Percentiles rank a stretch among this genome's conserved stretches.
Evolutionary conservation across 1,284 basidiomycete genomes (phyloP).

Genomic region (Erythrobasidium hasegawianum): DNA sequence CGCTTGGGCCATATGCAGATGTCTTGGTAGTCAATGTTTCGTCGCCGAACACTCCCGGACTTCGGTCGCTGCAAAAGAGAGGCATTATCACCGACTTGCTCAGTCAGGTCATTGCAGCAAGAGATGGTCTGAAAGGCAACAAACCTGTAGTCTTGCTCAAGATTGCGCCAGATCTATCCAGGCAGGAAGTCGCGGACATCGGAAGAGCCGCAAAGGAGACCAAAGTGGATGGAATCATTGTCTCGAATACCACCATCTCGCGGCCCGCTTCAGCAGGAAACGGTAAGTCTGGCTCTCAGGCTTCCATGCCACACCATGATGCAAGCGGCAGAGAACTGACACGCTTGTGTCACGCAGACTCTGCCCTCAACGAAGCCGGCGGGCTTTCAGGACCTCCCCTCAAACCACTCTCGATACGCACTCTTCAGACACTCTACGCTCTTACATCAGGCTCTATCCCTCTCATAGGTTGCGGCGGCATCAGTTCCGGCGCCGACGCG

Average conservation of each 20-base stretch:
- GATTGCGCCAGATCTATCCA: conserved; percentile 84
- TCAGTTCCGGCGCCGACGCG: conserved; percentile 77
- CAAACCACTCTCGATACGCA: conserved; percentile 72
- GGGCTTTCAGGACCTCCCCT: conserved; percentile 88
- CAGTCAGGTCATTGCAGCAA: conserved; percentile 66
- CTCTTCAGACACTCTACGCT: conserved; percentile 62
- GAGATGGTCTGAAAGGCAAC: conserved; percentile 62
- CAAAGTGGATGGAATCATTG: conserved; percentile 87
- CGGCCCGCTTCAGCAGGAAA: conserved; percentile 57
- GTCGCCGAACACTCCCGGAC: conserved; percentile 93
- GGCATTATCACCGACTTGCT: conserved; percentile 70
- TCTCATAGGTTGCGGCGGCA: conserved; percentile 91
- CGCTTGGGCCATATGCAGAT: conserved; percentile 84
- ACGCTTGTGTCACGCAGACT: conserved; percentile 43
- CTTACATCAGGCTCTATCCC: conserved; percentile 57
- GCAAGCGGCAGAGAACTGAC: no score
- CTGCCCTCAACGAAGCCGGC: conserved; percentile 60
- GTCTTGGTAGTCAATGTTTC: conserved; percentile 94
- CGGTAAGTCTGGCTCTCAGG: conserved; percentile 35
- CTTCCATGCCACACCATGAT: no score
- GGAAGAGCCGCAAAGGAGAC: conserved; percentile 71
- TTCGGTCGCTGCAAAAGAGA: conserved; percentile 81
- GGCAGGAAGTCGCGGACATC: conserved; percentile 75
- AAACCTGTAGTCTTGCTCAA: conserved; percentile 80
- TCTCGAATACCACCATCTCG: conserved; percentile 91